Base-by-base conservation (phyloP, 768 basidiomycete genomes). In the Asterophora lycoperdoides region DNA sequence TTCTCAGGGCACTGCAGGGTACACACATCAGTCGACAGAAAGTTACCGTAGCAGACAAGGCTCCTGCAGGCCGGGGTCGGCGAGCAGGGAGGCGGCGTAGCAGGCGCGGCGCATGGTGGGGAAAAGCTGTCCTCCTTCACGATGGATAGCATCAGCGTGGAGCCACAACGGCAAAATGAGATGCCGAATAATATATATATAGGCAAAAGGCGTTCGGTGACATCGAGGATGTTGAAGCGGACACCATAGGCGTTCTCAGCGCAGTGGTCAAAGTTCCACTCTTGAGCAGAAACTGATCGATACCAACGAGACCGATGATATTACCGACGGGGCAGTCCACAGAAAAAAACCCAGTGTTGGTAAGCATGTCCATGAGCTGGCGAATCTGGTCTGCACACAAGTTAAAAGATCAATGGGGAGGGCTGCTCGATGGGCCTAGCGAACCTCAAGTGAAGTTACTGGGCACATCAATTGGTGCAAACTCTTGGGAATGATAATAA, bases 201-300 rank as follows among this genome's bases (percentile, higher is more conserved):
- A 23, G 19, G 45, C 30, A 33, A 55, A 38, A 18, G n/a, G 30
- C 29, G 11, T 70, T 88, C 91, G 57, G 90, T 93, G 53, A 95
- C 93, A 81, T 95, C 93, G 56, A 95, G 76, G 55, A 97, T 76
- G 78, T 99, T 98, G 76, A 91, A 76, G 56, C 96, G 90, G 62
- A 95, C 79, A 74, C 93, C 93, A 76, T 95, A 92, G 91, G 98
- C 94, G 69, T 86, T 91, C 65, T 98, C 95, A 54, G 84, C 84
- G 64, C 86, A 83, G 88, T 84, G 51, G 95, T 99, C 62, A 99
- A 81, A 55, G 95, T 99, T 68, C 95, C 95, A 58, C 83, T 92
- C 84, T 98, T 98, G 70, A 99, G 86, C 77, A 99, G 74, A 90
- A 98, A 99, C 75, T 99, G 96, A 74, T 99, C 95, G 62, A 99